A percentile compares a stretch with the other conserved stretches of the same genome.
These are phyloP conservation scores for Comarum palustre DNA, from an alignment of 306 rosid genomes.

Conservation along the genomic window DNA sequence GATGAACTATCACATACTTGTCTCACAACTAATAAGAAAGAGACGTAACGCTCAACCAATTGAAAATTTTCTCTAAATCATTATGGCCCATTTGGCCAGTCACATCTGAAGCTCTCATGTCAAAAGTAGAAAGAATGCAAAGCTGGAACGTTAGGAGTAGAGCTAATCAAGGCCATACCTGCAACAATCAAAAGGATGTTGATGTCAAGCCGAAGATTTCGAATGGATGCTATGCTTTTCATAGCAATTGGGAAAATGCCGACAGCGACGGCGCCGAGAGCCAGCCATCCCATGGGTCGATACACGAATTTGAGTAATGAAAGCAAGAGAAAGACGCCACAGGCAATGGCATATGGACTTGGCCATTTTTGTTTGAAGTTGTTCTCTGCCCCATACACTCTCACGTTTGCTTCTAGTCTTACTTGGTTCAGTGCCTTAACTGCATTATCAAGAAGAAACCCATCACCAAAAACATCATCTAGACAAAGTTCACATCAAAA, in stretches of 20 bases:
- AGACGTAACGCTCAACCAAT: neutral
- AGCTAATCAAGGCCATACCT: conserved; percentile 36
- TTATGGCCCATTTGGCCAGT: neutral
- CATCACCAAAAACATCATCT: neutral
- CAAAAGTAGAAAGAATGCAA: neutral
- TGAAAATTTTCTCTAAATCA: neutral
- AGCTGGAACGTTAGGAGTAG: neutral
- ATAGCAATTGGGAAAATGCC: conserved; percentile 49
- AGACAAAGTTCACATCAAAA: neutral
- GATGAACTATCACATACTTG: no score
- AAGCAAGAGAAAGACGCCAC: conserved; percentile 54
- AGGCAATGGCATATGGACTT: conserved; percentile 57
- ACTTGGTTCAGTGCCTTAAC: conserved; percentile 77
- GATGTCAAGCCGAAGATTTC: conserved; percentile 61
- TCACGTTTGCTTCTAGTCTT: conserved; percentile 69
- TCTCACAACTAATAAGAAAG: neutral
- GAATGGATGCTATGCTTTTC: conserved; percentile 50
- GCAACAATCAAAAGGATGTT: conserved; percentile 72
- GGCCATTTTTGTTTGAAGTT: conserved; percentile 65
- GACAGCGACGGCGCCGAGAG: conserved; percentile 67
- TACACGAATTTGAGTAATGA: conserved; percentile 60
- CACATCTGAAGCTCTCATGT: neutral
- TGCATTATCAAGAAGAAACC: conserved; percentile 34
- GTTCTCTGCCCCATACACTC: conserved; percentile 48
- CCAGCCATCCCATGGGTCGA: conserved; percentile 53